A percentile compares a stretch with the other conserved stretches of the same genome.
phyloP scores from a whole-genome alignment of 352 stramenopile species.

The Pythium aquatile region DNA sequence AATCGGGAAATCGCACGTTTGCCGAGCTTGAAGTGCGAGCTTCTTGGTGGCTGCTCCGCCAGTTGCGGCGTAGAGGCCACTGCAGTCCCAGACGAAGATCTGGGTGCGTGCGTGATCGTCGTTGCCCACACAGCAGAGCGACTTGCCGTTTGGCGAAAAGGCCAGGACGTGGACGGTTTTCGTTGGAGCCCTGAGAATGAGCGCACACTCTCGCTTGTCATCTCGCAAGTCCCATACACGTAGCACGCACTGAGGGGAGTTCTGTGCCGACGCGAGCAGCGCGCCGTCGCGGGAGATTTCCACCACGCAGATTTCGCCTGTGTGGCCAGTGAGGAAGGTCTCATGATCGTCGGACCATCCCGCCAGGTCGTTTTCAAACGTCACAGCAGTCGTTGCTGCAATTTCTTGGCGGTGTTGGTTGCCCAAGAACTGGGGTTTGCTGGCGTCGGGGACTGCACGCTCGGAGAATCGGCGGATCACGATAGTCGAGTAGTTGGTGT shows the following conservation, averaged over 20 bases:
- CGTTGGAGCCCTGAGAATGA: constrained; percentile 47
- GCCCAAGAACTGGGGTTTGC: neutral
- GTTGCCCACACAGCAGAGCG: constrained; percentile 55
- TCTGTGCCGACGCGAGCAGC: constrained; percentile 49
- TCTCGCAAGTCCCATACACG: constrained; percentile 55
- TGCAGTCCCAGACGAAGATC: constrained; percentile 76
- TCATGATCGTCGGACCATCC: constrained; percentile 20
- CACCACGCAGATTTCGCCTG: constrained; percentile 28
- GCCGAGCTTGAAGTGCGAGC: constrained; percentile 59
- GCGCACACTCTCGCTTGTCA: constrained; percentile 33
- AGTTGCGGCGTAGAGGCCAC: constrained; percentile 11
- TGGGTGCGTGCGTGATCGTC: constrained; percentile 70
- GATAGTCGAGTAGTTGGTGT: constrained; percentile 65
- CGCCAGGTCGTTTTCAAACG: neutral
- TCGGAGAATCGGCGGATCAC: constrained; percentile 40
- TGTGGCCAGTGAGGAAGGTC: constrained; percentile 28
- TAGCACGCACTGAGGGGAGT: constrained; percentile 29
- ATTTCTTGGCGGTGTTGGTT: constrained; percentile 4
- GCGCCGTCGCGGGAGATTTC: constrained; percentile 41
- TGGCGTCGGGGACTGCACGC: neutral
- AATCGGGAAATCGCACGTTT: constrained; percentile 88
- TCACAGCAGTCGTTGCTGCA: neutral
- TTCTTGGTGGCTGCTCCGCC: constrained; percentile 6
- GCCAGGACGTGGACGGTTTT: constrained; percentile 47
- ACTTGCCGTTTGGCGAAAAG: constrained; percentile 36